A percentile compares a stretch with the other conserved stretches of the same genome.
These are phyloP conservation scores for Aureobasidium lini DNA, from an alignment of 2,329 filamentous ascomycete species.

Conservation along the genomic window DNA sequence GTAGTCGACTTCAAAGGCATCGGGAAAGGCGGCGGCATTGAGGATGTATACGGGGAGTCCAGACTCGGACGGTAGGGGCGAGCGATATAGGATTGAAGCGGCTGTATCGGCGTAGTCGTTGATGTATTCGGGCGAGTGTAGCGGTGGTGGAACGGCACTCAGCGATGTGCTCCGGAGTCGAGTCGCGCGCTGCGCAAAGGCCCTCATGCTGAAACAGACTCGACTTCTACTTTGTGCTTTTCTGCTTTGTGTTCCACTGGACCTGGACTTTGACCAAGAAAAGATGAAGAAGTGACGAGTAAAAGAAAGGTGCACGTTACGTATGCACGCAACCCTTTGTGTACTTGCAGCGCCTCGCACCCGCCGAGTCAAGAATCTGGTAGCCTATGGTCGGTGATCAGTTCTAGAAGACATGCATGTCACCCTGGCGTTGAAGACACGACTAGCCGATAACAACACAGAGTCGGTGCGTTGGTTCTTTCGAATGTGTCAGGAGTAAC, in stretches of 20 bases:
- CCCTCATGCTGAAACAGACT: constrained; percentile 15
- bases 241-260: not conserved
- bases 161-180: constrained; percentile 35
- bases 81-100: constrained; percentile 47
- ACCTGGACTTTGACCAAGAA: not conserved
- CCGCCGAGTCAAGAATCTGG: not conserved
- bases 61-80: constrained; percentile 42
- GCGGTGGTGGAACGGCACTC: constrained; percentile 39
- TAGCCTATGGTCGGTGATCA: not conserved
- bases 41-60: constrained; percentile 47
- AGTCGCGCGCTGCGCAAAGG: constrained; percentile 16
- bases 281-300: not conserved
- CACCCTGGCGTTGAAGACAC: not conserved
- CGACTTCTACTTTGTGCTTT: too few relatives aligned
- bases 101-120: constrained; percentile 41
- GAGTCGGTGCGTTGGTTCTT: not conserved
- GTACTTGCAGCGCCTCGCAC: not conserved
- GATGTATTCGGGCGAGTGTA: constrained; percentile 40
- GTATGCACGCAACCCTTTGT: constrained; percentile 3
- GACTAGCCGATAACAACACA: not conserved
- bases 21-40: constrained; percentile 50
- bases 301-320: not conserved
- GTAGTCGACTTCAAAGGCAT: constrained; percentile 47
- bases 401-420: not conserved
- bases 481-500: not conserved